phyloP scores from a whole-genome alignment of 2,329 filamentous ascomycete genomes.

The Saccharata proteae region DNA sequence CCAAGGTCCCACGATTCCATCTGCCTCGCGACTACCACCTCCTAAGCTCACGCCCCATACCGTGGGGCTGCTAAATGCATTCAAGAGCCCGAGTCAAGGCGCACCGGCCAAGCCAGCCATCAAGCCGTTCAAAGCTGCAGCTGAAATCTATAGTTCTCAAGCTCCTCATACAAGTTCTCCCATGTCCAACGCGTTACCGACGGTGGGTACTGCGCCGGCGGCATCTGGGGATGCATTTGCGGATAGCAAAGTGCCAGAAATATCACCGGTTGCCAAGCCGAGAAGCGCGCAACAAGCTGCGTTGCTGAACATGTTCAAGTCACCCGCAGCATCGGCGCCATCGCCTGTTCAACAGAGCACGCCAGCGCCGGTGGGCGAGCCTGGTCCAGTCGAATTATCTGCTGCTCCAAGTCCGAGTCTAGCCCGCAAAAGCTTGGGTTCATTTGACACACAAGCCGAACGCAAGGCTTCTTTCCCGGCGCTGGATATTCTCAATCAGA shows the following conservation, averaged over 20 bases:
- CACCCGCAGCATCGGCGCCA: constrained; percentile 14
- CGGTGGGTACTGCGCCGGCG: no score
- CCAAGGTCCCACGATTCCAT: constrained; percentile 37
- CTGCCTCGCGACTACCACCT: constrained; percentile 44
- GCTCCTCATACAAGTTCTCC: no score
- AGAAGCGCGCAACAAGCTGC: constrained; percentile 32
- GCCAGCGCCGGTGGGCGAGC: constrained; percentile 8
- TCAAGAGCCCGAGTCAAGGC: constrained; percentile 30
- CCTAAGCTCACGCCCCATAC: constrained; percentile 47
- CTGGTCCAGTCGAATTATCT: constrained; percentile 33
- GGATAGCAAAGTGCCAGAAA: no score
- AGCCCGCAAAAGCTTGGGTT: constrained; percentile 1
- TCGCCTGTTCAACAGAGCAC: constrained; percentile 13
- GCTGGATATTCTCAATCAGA: constrained; percentile 5
- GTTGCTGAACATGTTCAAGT: constrained; percentile 33
- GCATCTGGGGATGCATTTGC: no score
- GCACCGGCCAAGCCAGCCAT: constrained; percentile 6
- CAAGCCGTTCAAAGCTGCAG: constrained; percentile 6
- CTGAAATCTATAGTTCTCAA: constrained; percentile 7
- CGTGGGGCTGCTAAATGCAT: constrained; percentile 44
- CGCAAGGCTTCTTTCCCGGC: background rate
- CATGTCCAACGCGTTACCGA: background rate
- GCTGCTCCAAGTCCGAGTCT: constrained; percentile 26
- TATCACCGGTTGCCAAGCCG: constrained; percentile 20
- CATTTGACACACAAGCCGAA: background rate